Evolutionary conservation across 2,329 filamentous ascomycete genomes (phyloP).

Genomic region (Paramyrothecium sp.): DNA sequence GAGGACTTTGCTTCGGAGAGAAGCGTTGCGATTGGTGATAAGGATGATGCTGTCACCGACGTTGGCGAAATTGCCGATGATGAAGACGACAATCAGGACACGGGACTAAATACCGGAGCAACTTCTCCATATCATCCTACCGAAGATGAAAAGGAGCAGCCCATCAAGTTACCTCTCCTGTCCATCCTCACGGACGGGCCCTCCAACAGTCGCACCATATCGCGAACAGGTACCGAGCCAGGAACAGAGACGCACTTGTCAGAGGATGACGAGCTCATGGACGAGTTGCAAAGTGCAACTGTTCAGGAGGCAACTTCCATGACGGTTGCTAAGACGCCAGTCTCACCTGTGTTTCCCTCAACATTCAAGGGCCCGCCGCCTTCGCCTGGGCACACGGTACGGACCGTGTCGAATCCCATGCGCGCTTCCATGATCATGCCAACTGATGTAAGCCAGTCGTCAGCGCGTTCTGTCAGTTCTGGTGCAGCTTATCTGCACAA

Average conservation of each 20-base stretch:
- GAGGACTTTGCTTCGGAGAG: conserved; percentile 3
- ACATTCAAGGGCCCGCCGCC: conserved; percentile 16
- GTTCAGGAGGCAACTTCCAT: conserved; percentile 82
- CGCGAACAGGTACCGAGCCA: conserved; percentile 27
- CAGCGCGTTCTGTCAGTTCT: conserved; percentile 54
- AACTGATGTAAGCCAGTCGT: conserved; percentile 43
- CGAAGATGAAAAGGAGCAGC: conserved; percentile 1
- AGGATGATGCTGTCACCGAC: conserved; percentile 12
- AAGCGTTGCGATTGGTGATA: conserved; percentile 8
- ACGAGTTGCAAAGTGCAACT: conserved; percentile 79
- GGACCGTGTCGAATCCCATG: conserved; percentile 47
- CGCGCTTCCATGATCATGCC: conserved; percentile 44
- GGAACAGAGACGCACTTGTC: conserved; percentile 53
- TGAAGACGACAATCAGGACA: conserved; percentile 3
- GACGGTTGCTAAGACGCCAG: conserved; percentile 78
- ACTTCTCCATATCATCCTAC: not conserved
- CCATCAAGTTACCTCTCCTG: conserved; percentile 39
- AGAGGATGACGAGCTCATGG: conserved; percentile 81
- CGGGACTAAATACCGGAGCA: not conserved
- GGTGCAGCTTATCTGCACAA: conserved; percentile 56
- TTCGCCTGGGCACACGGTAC: conserved; percentile 29
- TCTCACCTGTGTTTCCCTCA: conserved; percentile 59
- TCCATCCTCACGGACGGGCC: conserved; percentile 53
- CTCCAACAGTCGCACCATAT: conserved; percentile 14
- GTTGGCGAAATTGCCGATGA: conserved; percentile 8